These are phyloP conservation scores for Cordyceps pruinosa DNA, from an alignment of 2,329 filamentous ascomycete genomes.

Conservation along the genomic window DNA sequence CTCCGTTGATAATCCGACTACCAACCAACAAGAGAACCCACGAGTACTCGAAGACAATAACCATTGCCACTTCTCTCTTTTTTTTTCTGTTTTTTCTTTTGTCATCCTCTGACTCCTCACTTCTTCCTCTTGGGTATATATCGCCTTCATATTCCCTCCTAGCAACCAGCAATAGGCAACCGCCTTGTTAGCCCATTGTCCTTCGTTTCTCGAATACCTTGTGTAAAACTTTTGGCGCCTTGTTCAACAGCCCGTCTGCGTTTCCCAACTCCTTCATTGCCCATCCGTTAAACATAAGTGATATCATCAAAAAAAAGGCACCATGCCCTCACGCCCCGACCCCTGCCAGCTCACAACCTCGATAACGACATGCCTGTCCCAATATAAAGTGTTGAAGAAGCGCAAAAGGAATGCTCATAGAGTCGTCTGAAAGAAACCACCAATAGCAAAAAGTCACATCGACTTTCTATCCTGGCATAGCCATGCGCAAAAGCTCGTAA, in stretches of 20 bases:
- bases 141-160: slow-evolving; percentile 12
- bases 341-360: slow-evolving; percentile 19
- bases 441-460: neutral
- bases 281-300: slow-evolving; percentile 27
- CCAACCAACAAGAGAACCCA: neutral
- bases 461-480: slow-evolving; percentile 5
- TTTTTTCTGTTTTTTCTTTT: slow-evolving; percentile 22
- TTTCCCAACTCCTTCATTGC: slow-evolving; percentile 22
- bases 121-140: slow-evolving; percentile 16
- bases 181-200: neutral
- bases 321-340: slow-evolving; percentile 23
- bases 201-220: slow-evolving; percentile 1
- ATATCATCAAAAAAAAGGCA: slow-evolving; percentile 30
- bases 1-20: no score
- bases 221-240: neutral
- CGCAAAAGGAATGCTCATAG: slow-evolving; percentile 3
- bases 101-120: slow-evolving; percentile 15
- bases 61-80: slow-evolving; percentile 17
- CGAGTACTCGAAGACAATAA: slow-evolving; percentile 3
- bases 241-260: slow-evolving; percentile 17
- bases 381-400: slow-evolving; percentile 5
- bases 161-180: slow-evolving; percentile 8
- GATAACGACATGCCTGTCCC: slow-evolving; percentile 20
- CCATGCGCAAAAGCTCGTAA: slow-evolving; percentile 4
- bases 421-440: slow-evolving; percentile 3